These are phyloP conservation scores for Mrakia blollopis DNA, from an alignment of 768 basidiomycete species.

Conservation along the genomic window DNA sequence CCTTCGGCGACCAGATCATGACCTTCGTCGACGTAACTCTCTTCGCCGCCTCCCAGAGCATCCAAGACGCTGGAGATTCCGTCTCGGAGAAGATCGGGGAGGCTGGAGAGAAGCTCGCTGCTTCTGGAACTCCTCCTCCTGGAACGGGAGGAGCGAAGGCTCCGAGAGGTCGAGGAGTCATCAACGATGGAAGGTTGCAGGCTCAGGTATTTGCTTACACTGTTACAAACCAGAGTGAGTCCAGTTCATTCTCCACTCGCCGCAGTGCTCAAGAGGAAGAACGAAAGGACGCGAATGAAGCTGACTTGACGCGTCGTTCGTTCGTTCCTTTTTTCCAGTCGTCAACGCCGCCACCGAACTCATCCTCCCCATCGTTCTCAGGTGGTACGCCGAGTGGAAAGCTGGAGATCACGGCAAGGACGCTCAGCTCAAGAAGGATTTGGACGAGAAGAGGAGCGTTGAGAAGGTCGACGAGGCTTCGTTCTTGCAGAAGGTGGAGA, in stretches of 20 bases:
- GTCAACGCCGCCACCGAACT: conserved; percentile 72
- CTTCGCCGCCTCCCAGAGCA: conserved; percentile 10
- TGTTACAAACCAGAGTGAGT: conserved; percentile 68
- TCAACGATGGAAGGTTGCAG: conserved; percentile 56
- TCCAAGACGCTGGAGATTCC: conserved; percentile 4
- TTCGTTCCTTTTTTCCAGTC: conserved; percentile 39
- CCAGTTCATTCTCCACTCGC: background rate
- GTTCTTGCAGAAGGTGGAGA: conserved; percentile 72
- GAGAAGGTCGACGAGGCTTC: conserved; percentile 57
- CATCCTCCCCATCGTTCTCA: conserved; percentile 66
- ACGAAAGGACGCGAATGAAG: too few relatives aligned
- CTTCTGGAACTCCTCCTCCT: conserved; percentile 34
- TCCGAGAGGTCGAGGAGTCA: conserved; percentile 39
- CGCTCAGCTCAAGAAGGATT: background rate
- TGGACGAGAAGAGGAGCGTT: conserved; percentile 2
- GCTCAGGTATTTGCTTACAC: conserved; percentile 54
- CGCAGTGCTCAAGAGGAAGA: background rate
- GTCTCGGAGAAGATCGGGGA: conserved; percentile 37
- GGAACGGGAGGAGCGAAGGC: conserved; percentile 11
- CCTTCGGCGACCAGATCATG: conserved; percentile 84
- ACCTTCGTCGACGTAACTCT: conserved; percentile 44
- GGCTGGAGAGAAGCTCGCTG: conserved; percentile 38
- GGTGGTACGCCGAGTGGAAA: conserved; percentile 20
- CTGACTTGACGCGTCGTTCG: background rate
- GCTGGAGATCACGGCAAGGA: conserved; percentile 3